phyloP scores from a whole-genome alignment of 768 basidiomycete species.

The Mycena rebaudengoi region DNA sequence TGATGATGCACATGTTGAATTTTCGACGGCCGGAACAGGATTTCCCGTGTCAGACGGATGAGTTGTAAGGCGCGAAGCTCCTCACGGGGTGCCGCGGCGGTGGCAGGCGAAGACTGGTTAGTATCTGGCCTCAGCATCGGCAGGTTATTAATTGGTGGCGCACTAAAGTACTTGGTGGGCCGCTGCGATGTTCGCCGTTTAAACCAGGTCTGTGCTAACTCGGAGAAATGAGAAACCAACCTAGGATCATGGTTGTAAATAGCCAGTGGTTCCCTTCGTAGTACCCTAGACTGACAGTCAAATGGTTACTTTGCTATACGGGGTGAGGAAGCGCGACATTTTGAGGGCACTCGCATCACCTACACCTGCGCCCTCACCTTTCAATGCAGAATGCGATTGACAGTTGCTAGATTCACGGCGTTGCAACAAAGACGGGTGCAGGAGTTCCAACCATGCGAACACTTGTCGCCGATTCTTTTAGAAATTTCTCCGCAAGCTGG shows the following conservation, averaged over 20 bases:
- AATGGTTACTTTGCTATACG: not conserved
- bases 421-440: constrained; percentile 61
- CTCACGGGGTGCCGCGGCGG: too few relatives aligned
- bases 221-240: constrained; percentile 37
- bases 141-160: not conserved
- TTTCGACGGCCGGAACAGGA: too few relatives aligned
- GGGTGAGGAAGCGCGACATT: constrained; percentile 51
- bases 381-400: constrained; percentile 56
- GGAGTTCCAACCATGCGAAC: constrained; percentile 18
- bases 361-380: constrained; percentile 55
- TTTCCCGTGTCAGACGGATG: too few relatives aligned
- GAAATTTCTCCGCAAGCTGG: constrained; percentile 51
- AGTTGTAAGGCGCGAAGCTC: too few relatives aligned
- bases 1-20: too few relatives aligned
- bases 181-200: not conserved
- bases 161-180: constrained; percentile 55
- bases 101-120: too few relatives aligned
- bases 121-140: not conserved
- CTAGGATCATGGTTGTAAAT: constrained; percentile 62
- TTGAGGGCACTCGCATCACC: constrained; percentile 71
- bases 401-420: constrained; percentile 61
- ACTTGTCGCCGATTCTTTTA: constrained; percentile 34
- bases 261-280: constrained; percentile 60
- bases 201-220: not conserved
- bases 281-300: constrained; percentile 53